Percentiles rank a stretch among this genome's conserved stretches.
Conservation (phyloP, 2,329 filamentous ascomycete genomes). For the Ramularia endophylla region DNA sequence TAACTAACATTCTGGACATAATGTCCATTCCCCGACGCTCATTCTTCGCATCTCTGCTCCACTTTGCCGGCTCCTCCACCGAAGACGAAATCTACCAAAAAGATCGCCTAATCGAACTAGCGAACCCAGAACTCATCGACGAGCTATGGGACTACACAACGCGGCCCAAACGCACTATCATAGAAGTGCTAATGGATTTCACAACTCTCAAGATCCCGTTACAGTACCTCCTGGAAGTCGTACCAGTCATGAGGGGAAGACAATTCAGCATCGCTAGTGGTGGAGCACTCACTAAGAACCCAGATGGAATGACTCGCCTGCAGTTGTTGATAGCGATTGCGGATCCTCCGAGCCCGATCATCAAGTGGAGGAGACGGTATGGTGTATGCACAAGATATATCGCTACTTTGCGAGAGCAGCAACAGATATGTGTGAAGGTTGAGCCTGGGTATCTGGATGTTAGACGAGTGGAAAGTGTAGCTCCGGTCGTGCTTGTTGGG, state of each 20-base stretch:
- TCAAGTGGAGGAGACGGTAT: constrained; percentile 82
- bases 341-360: constrained; percentile 54
- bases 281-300: constrained; percentile 37
- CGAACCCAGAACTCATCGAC: constrained; percentile 70
- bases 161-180: constrained; percentile 77
- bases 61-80: constrained; percentile 64
- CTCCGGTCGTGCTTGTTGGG: constrained; percentile 69
- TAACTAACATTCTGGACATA: constrained; percentile 82
- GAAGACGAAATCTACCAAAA: constrained; percentile 51
- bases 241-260: constrained; percentile 78
- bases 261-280: constrained; percentile 91
- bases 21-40: constrained; percentile 80
- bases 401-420: constrained; percentile 54
- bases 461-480: constrained; percentile 42
- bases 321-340: constrained; percentile 31
- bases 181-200: constrained; percentile 91
- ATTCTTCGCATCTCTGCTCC: constrained; percentile 69
- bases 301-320: constrained; percentile 22
- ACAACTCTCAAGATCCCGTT: constrained; percentile 75
- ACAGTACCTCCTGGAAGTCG: constrained; percentile 62
- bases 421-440: constrained; percentile 54
- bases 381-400: constrained; percentile 91
- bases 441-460: constrained; percentile 48
- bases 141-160: constrained; percentile 97
- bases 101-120: constrained; percentile 78